Percentiles rank a stretch among this genome's conserved stretches.
These are phyloP conservation scores for Porodaedalea pini DNA, from an alignment of 1,284 basidiomycete species.

Conservation along the genomic window DNA sequence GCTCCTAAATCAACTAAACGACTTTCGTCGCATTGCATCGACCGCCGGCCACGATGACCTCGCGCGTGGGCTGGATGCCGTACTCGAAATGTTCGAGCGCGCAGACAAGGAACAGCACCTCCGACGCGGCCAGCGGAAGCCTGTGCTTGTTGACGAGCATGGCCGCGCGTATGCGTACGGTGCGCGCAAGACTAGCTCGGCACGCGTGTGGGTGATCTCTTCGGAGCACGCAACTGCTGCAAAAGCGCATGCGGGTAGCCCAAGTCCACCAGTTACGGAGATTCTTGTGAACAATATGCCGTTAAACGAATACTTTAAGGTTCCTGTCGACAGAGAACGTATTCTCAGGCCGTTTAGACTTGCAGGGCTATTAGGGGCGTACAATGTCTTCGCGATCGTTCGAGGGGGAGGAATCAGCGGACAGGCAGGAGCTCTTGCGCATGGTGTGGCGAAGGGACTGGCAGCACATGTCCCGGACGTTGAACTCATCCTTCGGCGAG, in stretches of 20 bases:
- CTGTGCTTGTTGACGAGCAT: conserved; percentile 60
- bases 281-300: conserved; percentile 85
- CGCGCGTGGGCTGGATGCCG: conserved; percentile 46
- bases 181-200: conserved; percentile 81
- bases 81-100: conserved; percentile 66
- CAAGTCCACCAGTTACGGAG: conserved; percentile 20
- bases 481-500: conserved; percentile 65
- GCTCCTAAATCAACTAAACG: conserved; percentile 70
- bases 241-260: conserved; percentile 16
- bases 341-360: conserved; percentile 82
- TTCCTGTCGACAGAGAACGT: conserved; percentile 75
- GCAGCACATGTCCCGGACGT: conserved; percentile 67
- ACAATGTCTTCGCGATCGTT: conserved; percentile 86
- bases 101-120: conserved; percentile 53
- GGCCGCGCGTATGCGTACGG: conserved; percentile 84
- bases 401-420: conserved; percentile 89
- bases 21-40: conserved; percentile 65
- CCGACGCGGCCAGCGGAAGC: conserved; percentile 51
- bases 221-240: conserved; percentile 37
- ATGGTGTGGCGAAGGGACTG: conserved; percentile 82
- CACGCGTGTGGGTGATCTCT: conserved; percentile 94
- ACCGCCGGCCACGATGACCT: conserved; percentile 63
- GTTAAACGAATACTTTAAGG: conserved; percentile 74
- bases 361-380: conserved; percentile 84
- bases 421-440: conserved; percentile 86